A percentile compares a stretch with the other conserved stretches of the same genome.
These are phyloP conservation scores for Simplicillium sp. DNA, from an alignment of 2,329 filamentous ascomycete genomes.

Conservation along the genomic window DNA sequence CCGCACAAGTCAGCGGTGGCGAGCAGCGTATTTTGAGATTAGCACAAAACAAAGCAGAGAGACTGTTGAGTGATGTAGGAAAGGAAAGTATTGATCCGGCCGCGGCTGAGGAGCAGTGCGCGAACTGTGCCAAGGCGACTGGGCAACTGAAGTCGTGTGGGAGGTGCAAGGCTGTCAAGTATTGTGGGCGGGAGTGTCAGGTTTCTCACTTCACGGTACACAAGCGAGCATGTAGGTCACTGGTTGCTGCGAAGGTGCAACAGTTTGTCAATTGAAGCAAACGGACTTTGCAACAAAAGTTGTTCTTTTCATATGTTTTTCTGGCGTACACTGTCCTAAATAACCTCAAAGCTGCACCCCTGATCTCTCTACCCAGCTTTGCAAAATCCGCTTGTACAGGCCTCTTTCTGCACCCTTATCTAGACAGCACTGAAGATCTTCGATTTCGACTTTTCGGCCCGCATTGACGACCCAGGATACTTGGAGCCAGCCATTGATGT, in stretches of 20 bases:
- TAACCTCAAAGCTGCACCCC: too few relatives aligned
- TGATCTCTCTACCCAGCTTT: too few relatives aligned
- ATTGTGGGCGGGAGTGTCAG: constrained; percentile 20
- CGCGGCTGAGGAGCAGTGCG: constrained; percentile 10
- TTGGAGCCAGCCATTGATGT: too few relatives aligned
- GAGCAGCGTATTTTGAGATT: constrained; percentile 22
- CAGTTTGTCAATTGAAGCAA: too few relatives aligned
- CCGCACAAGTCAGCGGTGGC: constrained; percentile 15
- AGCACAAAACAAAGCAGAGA: constrained; percentile 20
- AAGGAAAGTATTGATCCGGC: not conserved
- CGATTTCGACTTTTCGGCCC: too few relatives aligned
- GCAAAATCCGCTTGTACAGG: too few relatives aligned
- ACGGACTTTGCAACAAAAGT: too few relatives aligned
- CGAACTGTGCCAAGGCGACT: constrained; percentile 17
- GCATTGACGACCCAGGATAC: too few relatives aligned
- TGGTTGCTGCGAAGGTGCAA: not conserved
- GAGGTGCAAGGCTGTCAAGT: constrained; percentile 19
- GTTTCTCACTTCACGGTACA: constrained; percentile 20
- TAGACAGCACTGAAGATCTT: too few relatives aligned
- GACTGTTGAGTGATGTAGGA: constrained; percentile 11
- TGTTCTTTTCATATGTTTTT: too few relatives aligned
- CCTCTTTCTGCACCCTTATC: too few relatives aligned
- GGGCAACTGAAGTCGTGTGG: constrained; percentile 19
- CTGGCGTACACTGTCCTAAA: too few relatives aligned
- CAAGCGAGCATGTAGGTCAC: constrained; percentile 15